Conservation (phyloP, 208 protist genomes). For the Acanthamoeba sp. region DNA sequence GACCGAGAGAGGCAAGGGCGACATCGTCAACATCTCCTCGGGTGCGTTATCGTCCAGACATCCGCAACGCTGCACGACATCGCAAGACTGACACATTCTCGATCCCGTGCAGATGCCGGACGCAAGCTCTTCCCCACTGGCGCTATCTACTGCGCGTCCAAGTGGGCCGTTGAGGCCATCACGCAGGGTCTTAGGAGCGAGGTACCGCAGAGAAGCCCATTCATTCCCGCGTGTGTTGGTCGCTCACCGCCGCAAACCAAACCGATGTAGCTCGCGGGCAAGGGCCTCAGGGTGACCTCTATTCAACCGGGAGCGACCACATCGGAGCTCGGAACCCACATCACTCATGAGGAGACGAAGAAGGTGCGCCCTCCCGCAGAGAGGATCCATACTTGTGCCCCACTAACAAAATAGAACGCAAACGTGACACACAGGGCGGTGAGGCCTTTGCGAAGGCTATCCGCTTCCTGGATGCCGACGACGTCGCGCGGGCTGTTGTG, state of each 20-base stretch:
- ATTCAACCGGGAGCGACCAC: conserved; percentile 29
- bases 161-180: conserved; percentile 62
- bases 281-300: conserved; percentile 26
- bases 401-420: neutral
- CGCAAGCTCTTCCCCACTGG: conserved; percentile 61
- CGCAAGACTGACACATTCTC: neutral
- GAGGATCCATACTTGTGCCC: no score
- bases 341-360: conserved; percentile 57
- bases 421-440: neutral
- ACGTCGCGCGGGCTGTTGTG: conserved; percentile 51
- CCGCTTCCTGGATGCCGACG: conserved; percentile 43
- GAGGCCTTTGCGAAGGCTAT: neutral
- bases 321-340: conserved; percentile 22
- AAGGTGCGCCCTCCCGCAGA: no score
- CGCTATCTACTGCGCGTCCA: conserved; percentile 12
- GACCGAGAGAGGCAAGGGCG: conserved; percentile 8
- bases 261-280: neutral
- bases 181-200: conserved; percentile 38
- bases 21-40: conserved; percentile 55
- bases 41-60: neutral
- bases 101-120: conserved; percentile 4
- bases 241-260: neutral
- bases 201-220: neutral
- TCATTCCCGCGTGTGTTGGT: neutral
- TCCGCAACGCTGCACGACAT: neutral